Percentiles rank a stretch among this genome's conserved stretches.
Conservation (phyloP, 225 moss, liverwort and hornwort species). For the Pseudisothecium myosuroides region DNA sequence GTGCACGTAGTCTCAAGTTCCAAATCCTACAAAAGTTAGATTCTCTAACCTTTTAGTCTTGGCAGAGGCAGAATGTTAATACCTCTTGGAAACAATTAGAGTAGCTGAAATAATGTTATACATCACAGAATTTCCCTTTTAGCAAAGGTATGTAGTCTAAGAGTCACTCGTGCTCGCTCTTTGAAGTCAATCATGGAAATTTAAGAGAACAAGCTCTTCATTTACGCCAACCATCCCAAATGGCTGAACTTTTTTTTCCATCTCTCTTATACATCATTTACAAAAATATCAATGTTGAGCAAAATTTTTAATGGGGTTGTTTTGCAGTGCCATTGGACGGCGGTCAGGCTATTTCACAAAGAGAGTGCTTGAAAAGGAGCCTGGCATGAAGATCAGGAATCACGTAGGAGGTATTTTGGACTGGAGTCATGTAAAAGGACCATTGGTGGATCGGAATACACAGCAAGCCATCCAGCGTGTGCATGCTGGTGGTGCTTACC, state of each 20-base stretch:
- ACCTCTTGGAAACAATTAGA: background rate
- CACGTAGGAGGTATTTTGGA: slow-evolving; percentile 75
- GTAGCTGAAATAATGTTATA: background rate
- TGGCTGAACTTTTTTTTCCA: too few relatives aligned
- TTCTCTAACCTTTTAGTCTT: background rate
- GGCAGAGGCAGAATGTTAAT: background rate
- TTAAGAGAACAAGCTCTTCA: background rate
- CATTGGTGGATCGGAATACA: slow-evolving; percentile 41
- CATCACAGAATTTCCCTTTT: background rate
- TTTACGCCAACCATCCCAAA: background rate
- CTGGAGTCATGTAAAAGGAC: slow-evolving; percentile 70
- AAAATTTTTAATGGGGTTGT: background rate
- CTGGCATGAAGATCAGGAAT: slow-evolving; percentile 39
- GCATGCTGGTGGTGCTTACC: slow-evolving; percentile 35
- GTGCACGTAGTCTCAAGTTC: background rate
- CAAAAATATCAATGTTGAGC: background rate
- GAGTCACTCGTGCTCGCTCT: background rate
- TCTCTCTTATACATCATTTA: background rate
- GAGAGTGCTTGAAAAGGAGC: slow-evolving; percentile 22
- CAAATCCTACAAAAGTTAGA: background rate
- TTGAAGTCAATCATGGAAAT: background rate
- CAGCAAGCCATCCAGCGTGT: slow-evolving; percentile 15
- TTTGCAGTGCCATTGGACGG: slow-evolving; percentile 70
- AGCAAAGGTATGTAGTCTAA: background rate
- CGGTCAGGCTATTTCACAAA: slow-evolving; percentile 62